Evolutionary conservation across 306 rosid species (phyloP).

Genomic region (Trifolium dubium): DNA sequence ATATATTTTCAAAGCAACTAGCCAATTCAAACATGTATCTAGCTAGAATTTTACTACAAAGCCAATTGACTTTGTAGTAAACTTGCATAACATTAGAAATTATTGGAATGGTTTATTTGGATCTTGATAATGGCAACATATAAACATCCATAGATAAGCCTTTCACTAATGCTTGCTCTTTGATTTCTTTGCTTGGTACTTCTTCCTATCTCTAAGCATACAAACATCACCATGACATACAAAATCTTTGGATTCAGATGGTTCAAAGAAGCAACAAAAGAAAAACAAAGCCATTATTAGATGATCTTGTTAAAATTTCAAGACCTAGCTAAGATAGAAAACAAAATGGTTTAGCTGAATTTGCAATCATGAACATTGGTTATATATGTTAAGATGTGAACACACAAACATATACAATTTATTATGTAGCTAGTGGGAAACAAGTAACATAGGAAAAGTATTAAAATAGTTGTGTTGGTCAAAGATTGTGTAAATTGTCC

Average conservation of each 20-base stretch:
- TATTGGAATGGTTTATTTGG: not conserved
- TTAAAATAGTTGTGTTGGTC: not conserved
- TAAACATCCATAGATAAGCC: not conserved
- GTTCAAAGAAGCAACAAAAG: slow-evolving; percentile 58
- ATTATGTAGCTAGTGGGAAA: slow-evolving; percentile 21
- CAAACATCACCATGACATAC: slow-evolving; percentile 67
- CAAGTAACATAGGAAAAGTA: slow-evolving; percentile 14
- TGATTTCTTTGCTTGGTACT: slow-evolving; percentile 34
- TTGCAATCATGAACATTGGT: not conserved
- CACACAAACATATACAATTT: not conserved
- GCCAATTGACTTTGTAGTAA: not conserved
- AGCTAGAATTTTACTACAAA: not conserved
- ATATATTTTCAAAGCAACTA: no score
- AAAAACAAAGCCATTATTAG: slow-evolving; percentile 54
- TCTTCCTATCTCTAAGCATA: slow-evolving; percentile 46
- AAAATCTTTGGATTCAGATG: slow-evolving; percentile 45
- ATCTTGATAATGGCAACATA: not conserved
- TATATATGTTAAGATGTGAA: not conserved
- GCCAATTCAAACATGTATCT: no score
- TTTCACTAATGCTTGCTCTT: slow-evolving; percentile 36
- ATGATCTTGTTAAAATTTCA: not conserved
- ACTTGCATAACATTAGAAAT: slow-evolving; percentile 6
- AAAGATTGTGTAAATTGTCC: not conserved
- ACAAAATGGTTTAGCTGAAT: not conserved
- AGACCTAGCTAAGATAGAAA: not conserved